Evolutionary conservation across 2,329 filamentous ascomycete genomes (phyloP).

Genomic region (Alternaria gaisen): DNA sequence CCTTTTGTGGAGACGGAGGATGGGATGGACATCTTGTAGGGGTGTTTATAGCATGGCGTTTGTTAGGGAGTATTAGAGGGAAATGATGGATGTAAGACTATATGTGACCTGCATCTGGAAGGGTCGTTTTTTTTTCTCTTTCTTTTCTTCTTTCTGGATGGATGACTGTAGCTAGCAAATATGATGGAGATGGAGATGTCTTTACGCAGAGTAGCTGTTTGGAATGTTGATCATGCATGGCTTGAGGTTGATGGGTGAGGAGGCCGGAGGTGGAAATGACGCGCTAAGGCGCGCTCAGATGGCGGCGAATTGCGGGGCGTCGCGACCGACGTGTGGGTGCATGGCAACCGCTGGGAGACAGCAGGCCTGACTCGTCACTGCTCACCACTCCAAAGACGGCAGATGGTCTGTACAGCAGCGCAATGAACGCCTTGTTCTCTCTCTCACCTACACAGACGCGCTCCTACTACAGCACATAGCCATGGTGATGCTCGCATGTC

Average conservation of each 20-base stretch:
- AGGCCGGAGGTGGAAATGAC: neutral
- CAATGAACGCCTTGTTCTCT: neutral
- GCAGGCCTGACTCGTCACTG: neutral
- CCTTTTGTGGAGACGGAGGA: constrained; percentile 65
- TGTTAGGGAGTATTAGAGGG: neutral
- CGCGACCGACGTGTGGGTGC: constrained; percentile 8
- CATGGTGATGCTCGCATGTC: constrained; percentile 20
- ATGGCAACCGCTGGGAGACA: constrained; percentile 2
- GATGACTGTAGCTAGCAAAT: too few species aligned
- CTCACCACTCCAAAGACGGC: neutral
- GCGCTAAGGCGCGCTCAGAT: constrained; percentile 17
- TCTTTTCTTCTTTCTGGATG: too few species aligned
- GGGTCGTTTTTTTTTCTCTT: too few species aligned
- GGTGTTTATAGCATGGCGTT: neutral
- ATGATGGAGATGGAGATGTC: too few species aligned
- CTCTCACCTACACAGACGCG: neutral
- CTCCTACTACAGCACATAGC: neutral
- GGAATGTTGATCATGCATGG: too few species aligned
- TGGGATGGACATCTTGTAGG: constrained; percentile 50
- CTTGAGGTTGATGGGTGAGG: too few species aligned
- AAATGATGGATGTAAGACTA: neutral
- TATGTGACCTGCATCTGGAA: neutral
- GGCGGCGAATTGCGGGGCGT: constrained; percentile 12
- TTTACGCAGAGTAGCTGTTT: too few species aligned
- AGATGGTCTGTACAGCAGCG: neutral